Conservation (phyloP, 169 alveolate species). For the Cryptosporidium sp. region DNA sequence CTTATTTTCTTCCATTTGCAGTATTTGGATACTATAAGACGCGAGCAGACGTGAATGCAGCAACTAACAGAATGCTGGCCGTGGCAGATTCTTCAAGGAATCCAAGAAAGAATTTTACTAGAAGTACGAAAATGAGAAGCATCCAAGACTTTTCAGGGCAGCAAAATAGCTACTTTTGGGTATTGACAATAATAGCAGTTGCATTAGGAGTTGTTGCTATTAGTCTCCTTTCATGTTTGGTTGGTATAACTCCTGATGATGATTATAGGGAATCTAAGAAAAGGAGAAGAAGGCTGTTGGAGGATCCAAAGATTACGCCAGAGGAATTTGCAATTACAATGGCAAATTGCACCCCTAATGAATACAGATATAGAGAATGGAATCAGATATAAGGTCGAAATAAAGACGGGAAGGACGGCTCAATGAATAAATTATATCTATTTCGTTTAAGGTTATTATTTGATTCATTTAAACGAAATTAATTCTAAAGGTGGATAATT, state of each 20-base stretch:
- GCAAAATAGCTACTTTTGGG: conserved; percentile 67
- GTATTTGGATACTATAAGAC: conserved; percentile 56
- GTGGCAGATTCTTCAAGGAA: conserved; percentile 45
- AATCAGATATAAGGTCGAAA: background rate
- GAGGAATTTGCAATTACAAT: conserved; percentile 56
- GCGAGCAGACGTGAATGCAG: conserved; percentile 6
- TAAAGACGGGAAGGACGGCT: background rate
- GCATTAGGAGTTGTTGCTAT: conserved; percentile 40
- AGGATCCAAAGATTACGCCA: conserved; percentile 63
- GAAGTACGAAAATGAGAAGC: background rate
- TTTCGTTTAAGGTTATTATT: background rate
- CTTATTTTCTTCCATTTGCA: conserved; percentile 66
- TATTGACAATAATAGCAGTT: conserved; percentile 46
- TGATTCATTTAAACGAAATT: background rate
- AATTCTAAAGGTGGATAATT: background rate
- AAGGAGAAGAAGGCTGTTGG: conserved; percentile 59
- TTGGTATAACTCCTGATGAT: conserved; percentile 68
- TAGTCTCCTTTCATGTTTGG: conserved; percentile 53
- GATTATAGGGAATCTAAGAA: conserved; percentile 35
- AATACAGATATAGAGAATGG: conserved; percentile 22
- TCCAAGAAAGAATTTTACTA: conserved; percentile 11
- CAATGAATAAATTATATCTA: background rate
- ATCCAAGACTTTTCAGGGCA: conserved; percentile 33
- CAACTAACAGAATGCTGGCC: conserved; percentile 18
- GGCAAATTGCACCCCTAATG: conserved; percentile 52